phyloP scores from a whole-genome alignment of 257 asterid species.

The Cinchona pubescens region DNA sequence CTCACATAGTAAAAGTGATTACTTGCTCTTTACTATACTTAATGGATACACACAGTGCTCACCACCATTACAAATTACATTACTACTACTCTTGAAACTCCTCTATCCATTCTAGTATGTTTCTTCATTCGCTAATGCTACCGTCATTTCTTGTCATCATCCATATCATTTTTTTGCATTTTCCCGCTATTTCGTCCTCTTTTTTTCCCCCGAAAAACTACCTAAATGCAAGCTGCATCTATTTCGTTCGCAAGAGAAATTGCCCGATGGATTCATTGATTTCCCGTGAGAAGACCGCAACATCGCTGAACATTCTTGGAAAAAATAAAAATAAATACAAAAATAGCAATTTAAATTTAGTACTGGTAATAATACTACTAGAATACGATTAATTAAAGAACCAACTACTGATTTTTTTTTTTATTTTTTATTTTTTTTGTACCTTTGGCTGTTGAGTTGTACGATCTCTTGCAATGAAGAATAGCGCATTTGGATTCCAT shows the following conservation, averaged over 20 bases:
- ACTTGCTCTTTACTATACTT: neutral
- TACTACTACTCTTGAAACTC: neutral
- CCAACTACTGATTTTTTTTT: too few species aligned
- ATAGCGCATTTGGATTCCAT: constrained; percentile 79
- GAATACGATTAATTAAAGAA: too few species aligned
- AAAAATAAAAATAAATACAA: too few species aligned
- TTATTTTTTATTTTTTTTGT: neutral
- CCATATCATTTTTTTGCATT: neutral
- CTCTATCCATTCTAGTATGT: too few species aligned
- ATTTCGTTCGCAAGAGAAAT: constrained; percentile 5
- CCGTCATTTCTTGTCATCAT: neutral
- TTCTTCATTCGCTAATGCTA: neutral
- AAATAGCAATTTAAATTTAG: too few species aligned
- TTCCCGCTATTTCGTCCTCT: constrained; percentile 9
- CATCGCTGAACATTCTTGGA: constrained; percentile 16
- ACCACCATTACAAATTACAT: too few species aligned
- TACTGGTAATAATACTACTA: too few species aligned
- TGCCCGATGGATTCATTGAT: neutral
- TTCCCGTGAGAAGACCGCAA: constrained; percentile 12
- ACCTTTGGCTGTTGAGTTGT: constrained; percentile 54
- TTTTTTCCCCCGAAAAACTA: neutral
- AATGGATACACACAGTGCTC: neutral
- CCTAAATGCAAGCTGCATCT: constrained; percentile 19
- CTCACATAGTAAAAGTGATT: neutral
- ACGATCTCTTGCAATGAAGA: constrained; percentile 77